Conservation (phyloP, 495 filamentous ascomycete genomes). For the Alectoria sarmentosa region DNA sequence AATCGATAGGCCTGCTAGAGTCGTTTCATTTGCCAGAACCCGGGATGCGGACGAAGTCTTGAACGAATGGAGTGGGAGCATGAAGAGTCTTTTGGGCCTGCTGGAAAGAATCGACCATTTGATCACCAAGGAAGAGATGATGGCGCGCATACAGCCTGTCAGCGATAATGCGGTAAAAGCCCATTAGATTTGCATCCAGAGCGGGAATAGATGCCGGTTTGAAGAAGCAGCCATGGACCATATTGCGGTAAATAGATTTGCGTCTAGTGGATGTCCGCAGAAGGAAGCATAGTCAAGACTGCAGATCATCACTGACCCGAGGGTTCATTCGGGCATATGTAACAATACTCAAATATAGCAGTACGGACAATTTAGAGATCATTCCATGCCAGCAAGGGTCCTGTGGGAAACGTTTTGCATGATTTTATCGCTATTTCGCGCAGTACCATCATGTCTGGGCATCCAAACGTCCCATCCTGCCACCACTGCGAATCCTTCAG, state of each 20-base stretch:
- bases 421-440: background rate
- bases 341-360: background rate
- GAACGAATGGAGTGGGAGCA: slow-evolving; percentile 98
- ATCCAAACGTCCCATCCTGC: background rate
- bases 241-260: background rate
- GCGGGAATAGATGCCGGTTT: background rate
- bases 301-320: background rate
- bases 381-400: background rate
- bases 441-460: background rate
- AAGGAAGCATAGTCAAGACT: background rate
- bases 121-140: slow-evolving; percentile 99
- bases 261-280: background rate
- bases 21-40: slow-evolving; percentile 90
- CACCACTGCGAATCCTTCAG: background rate
- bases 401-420: too few relatives aligned
- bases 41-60: slow-evolving; percentile 94
- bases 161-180: slow-evolving; percentile 45
- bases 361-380: background rate
- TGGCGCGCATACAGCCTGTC: slow-evolving; percentile 84
- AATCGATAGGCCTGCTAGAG: slow-evolving; percentile 86
- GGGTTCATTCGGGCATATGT: background rate
- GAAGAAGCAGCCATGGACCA: background rate
- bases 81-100: slow-evolving; percentile 91
- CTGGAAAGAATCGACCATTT: slow-evolving; percentile 94
- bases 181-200: slow-evolving; percentile 10